Evolutionary conservation across 345 rosid species (phyloP), one percentile per base, ranked within the genome.

Genomic region (Aurinia saxatilis): DNA sequence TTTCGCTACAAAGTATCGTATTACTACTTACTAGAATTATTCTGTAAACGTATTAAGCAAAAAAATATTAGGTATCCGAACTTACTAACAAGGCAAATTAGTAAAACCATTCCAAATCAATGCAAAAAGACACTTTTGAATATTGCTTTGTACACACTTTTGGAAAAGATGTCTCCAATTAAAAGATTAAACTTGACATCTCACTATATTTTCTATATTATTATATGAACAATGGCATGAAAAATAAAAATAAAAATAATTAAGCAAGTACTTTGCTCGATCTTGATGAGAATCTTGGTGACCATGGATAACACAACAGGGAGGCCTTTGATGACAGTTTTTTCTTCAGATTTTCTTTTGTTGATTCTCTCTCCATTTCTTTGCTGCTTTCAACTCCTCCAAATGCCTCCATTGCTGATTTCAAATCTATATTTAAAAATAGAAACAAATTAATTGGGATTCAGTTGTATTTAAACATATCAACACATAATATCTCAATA

Each of bases 271-370:
- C 31, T 45, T 70, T 70, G 51, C 16, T 49, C 39, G 74, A 55
- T 62, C 62, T 61, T 69, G 63, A 53, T n/a, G n/a, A n/a, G 35
- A 60, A 61, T 69, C 50, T 62, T 47, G 74, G 74, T 46, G 74
- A 62, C 74, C 68, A 70, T 46, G 68, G 12, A n/a, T 39, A 46
- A 62, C 74, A 70, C 38, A 70, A 12, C 27, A 31, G 9, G 47
- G 63, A 70, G 12, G 68, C 63, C 62, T 55, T 70, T 47, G 68
- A 54, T 38, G 68, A 70, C 10, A 70, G 31, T 42, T 55, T 70
- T 57, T 63, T 70, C 64, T 62, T 62, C 63, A 47, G 15, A 5
- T 54, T 61, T 37, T 61, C 51, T 47, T 70, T 63, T 31, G 68
- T 38, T 54, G 68, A 1, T 55, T 62, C 68, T 70, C 45, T 70